phyloP scores from a whole-genome alignment of 2,329 filamentous ascomycete species.

The Periconia sp. region DNA sequence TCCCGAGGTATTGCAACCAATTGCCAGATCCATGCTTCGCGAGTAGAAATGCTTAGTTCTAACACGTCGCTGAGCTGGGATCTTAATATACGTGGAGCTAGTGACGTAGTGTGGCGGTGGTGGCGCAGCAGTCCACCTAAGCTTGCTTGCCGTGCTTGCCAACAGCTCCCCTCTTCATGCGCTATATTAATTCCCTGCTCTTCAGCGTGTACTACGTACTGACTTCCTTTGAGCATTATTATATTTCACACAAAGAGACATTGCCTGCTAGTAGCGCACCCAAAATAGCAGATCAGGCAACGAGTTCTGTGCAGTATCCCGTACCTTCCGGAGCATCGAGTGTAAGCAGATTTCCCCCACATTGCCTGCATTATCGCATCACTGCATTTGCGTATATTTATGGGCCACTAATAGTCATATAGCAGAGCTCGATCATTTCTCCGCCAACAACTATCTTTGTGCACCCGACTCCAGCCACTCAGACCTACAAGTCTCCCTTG shows the following conservation, averaged over 20 bases:
- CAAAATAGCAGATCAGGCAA: neutral
- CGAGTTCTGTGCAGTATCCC: neutral
- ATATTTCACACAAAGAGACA: neutral
- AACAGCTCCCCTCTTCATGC: slow-evolving; percentile 3
- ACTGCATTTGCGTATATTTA: neutral
- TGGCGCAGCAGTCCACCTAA: neutral
- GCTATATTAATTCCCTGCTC: slow-evolving; percentile 6
- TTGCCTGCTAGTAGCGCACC: neutral
- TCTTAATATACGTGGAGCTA: slow-evolving; percentile 3
- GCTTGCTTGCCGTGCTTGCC: neutral
- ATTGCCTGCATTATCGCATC: neutral
- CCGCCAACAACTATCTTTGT: no score
- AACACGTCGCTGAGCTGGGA: neutral
- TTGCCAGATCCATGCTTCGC: neutral
- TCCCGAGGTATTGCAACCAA: no score
- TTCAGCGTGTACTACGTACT: slow-evolving; percentile 8
- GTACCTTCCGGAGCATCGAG: neutral
- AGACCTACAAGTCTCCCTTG: neutral
- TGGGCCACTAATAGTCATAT: neutral
- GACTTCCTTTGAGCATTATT: slow-evolving; percentile 3
- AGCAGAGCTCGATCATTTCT: no score
- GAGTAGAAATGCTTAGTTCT: neutral
- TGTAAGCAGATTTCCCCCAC: neutral
- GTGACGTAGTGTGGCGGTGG: slow-evolving; percentile 10
- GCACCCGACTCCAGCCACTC: neutral